Conservation (phyloP, 2,329 filamentous ascomycete genomes). For the Alternaria triticimaculans region DNA sequence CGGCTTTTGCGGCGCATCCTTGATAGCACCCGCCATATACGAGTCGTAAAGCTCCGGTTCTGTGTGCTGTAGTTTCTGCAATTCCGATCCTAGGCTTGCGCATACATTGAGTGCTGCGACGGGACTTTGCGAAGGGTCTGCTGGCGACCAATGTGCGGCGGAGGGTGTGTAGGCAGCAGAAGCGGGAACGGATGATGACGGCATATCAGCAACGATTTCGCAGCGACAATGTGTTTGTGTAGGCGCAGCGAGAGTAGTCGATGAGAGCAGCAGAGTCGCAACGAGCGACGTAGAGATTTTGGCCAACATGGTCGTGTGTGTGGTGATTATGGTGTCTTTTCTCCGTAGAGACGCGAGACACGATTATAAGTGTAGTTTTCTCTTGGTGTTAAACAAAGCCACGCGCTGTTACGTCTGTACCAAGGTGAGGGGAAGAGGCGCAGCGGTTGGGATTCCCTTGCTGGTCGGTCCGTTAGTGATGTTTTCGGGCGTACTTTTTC, state of each 20-base stretch:
- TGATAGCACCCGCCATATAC: constrained; percentile 22
- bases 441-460: neutral
- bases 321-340: neutral
- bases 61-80: constrained; percentile 32
- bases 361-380: neutral
- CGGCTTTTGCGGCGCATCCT: constrained; percentile 16
- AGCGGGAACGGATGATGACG: neutral
- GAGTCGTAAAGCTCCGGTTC: constrained; percentile 35
- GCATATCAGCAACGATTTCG: constrained; percentile 25
- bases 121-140: constrained; percentile 21
- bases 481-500: neutral
- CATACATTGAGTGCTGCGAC: constrained; percentile 25
- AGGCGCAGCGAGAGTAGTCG: constrained; percentile 23
- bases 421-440: neutral
- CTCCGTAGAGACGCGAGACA: neutral
- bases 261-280: constrained; percentile 8
- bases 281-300: constrained; percentile 18
- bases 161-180: constrained; percentile 25
- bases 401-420: neutral
- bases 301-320: constrained; percentile 20
- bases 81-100: constrained; percentile 31
- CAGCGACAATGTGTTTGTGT: constrained; percentile 41
- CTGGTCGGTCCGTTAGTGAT: neutral
- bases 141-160: constrained; percentile 26
- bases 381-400: neutral